A percentile compares a stretch with the other conserved stretches of the same genome.
These are phyloP conservation scores for Paulownia fortunei DNA, from an alignment of 257 asterid species.

Conservation along the genomic window DNA sequence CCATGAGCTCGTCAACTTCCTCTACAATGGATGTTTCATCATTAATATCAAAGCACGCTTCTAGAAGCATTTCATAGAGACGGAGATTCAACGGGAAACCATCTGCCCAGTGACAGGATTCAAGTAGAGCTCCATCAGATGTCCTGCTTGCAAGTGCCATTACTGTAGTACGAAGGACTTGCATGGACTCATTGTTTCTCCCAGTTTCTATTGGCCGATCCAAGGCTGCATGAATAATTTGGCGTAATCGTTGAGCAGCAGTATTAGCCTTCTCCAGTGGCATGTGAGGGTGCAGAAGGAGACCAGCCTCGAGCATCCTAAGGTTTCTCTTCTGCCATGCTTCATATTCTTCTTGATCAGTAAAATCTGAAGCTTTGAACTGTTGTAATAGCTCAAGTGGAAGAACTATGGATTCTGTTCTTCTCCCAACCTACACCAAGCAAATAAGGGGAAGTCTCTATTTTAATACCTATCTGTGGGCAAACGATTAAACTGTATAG, in stretches of 20 bases:
- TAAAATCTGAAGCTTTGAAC: conserved; percentile 93
- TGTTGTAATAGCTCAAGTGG: conserved; percentile 98
- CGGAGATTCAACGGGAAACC: conserved; percentile 92
- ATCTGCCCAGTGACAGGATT: conserved; percentile 97
- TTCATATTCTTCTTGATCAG: conserved; percentile 79
- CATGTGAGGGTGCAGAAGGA: conserved; percentile 82
- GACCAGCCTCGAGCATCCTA: conserved; percentile 90
- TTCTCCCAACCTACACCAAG: conserved; percentile 75
- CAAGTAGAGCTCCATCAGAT: conserved; percentile 75
- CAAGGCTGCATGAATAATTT: conserved; percentile 79
- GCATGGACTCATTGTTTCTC: conserved; percentile 95
- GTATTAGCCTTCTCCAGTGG: conserved; percentile 77
- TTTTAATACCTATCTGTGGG: neutral
- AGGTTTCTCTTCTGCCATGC: conserved; percentile 98
- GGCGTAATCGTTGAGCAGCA: conserved; percentile 78
- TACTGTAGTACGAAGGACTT: conserved; percentile 90
- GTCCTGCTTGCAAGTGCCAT: conserved; percentile 81
- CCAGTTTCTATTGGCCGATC: conserved; percentile 98
- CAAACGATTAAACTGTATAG: conserved; percentile 3
- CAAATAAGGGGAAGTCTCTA: neutral
- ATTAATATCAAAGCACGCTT: conserved; percentile 82
- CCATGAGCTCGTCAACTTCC: conserved; percentile 96
- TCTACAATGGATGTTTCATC: conserved; percentile 82
- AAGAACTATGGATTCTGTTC: conserved; percentile 76
- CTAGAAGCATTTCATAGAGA: conserved; percentile 89